Evolutionary conservation across 2,329 filamentous ascomycete species (phyloP).

Genomic region (Neofusicoccum laricinum): DNA sequence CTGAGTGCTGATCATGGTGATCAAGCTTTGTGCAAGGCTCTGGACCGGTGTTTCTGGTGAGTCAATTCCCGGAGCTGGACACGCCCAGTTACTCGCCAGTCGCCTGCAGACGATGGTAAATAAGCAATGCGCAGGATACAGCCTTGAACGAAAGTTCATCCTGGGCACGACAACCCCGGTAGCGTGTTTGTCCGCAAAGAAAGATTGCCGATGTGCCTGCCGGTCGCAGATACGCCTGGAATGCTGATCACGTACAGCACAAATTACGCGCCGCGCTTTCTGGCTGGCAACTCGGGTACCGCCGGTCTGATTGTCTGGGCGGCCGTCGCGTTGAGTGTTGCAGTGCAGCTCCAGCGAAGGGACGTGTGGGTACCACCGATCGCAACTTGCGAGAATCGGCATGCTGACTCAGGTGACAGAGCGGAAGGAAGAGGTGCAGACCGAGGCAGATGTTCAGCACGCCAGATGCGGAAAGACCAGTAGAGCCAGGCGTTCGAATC

Average conservation of each 20-base stretch:
- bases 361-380: not conserved
- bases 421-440: not conserved
- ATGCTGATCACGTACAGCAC: conserved; percentile 10
- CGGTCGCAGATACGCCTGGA: not conserved
- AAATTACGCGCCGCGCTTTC: conserved; percentile 6
- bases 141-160: conserved; percentile 10
- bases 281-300: conserved; percentile 6
- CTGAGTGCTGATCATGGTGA: not conserved
- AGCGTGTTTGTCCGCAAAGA: not conserved
- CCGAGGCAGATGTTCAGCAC: not conserved
- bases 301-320: conserved; percentile 3
- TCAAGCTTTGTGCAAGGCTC: conserved; percentile 1
- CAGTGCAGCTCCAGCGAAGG: not conserved
- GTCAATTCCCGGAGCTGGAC: not conserved
- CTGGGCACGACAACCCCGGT: conserved; percentile 6
- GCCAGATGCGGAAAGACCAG: not conserved
- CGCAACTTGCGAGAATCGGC: not conserved
- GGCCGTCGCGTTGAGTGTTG: not conserved
- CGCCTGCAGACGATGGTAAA: not conserved
- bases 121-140: not conserved
- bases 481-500: not conserved
- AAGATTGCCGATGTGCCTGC: not conserved
- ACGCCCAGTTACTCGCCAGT: not conserved
- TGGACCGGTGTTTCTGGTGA: conserved; percentile 1
- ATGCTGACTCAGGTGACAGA: not conserved